These are phyloP conservation scores for Trichoderma polysporum DNA, from an alignment of 2,329 filamentous ascomycete species.

Conservation along the genomic window DNA sequence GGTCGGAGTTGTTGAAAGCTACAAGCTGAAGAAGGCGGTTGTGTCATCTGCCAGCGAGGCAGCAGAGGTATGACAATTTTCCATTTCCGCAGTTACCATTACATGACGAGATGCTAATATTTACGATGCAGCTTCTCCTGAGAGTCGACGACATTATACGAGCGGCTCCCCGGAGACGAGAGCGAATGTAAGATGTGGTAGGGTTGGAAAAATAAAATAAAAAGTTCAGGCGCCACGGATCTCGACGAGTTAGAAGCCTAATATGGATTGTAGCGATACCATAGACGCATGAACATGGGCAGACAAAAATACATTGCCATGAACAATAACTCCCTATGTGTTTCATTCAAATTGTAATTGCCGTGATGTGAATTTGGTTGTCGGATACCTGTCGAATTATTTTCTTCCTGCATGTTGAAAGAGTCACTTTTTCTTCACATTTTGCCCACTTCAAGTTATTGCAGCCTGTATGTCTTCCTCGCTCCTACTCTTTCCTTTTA, in stretches of 20 bases:
- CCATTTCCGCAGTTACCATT: neutral
- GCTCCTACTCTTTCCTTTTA: neutral
- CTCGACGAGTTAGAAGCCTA: constrained; percentile 23
- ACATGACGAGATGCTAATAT: neutral
- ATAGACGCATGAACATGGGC: constrained; percentile 35
- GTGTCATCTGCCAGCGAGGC: constrained; percentile 95
- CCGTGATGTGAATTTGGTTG: neutral
- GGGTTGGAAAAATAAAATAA: constrained; percentile 26
- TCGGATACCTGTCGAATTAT: neutral
- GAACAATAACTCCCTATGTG: neutral
- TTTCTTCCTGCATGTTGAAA: neutral
- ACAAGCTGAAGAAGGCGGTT: constrained; percentile 98
- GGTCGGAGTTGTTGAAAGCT: constrained; percentile 92
- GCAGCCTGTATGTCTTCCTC: neutral
- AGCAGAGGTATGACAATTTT: constrained; percentile 70
- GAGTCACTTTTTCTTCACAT: constrained; percentile 3
- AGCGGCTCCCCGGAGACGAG: constrained; percentile 69
- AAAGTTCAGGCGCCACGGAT: constrained; percentile 20
- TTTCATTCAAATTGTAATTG: neutral
- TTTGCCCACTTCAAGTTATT: neutral
- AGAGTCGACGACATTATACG: constrained; percentile 98
- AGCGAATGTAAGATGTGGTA: constrained; percentile 37
- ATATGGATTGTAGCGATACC: constrained; percentile 42
- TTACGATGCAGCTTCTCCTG: constrained; percentile 67
- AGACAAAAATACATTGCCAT: constrained; percentile 9